Evolutionary conservation across 2,329 filamentous ascomycete species (phyloP).

Genomic region (Beauveria brongniartii): DNA sequence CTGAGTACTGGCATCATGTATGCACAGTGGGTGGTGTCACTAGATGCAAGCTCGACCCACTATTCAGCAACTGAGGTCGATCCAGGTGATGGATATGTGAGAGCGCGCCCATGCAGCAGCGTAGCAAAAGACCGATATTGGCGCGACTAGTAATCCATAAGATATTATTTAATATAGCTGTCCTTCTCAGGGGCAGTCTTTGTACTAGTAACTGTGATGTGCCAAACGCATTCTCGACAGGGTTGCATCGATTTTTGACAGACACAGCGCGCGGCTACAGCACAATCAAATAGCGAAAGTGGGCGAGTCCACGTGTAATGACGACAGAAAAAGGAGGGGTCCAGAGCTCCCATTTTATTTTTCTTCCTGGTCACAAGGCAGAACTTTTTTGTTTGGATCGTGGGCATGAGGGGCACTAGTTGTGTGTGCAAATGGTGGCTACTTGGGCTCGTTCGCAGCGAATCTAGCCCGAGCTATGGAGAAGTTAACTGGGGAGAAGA

Average conservation of each 20-base stretch:
- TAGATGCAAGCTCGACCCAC: no score
- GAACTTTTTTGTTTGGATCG: neutral
- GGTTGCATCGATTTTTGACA: neutral
- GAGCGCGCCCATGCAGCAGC: no score
- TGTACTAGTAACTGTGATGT: neutral
- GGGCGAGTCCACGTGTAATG: neutral
- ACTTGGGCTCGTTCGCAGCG: neutral
- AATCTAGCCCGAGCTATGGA: neutral
- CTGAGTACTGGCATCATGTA: no score
- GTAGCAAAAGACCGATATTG: neutral
- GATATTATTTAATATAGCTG: no score
- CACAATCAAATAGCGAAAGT: neutral
- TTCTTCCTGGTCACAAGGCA: neutral
- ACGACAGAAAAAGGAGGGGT: neutral
- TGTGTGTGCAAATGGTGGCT: neutral
- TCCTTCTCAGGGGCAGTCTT: no score
- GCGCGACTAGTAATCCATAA: no score
- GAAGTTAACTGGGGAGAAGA: slow-evolving; percentile 1
- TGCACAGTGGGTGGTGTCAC: no score
- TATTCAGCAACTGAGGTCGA: no score
- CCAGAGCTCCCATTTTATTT: neutral
- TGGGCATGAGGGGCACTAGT: neutral
- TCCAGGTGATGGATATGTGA: no score
- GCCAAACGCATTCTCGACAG: neutral
- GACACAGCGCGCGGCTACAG: neutral